Conservation (phyloP, 169 alveolate genomes). For the Hepatocystis sp. region DNA sequence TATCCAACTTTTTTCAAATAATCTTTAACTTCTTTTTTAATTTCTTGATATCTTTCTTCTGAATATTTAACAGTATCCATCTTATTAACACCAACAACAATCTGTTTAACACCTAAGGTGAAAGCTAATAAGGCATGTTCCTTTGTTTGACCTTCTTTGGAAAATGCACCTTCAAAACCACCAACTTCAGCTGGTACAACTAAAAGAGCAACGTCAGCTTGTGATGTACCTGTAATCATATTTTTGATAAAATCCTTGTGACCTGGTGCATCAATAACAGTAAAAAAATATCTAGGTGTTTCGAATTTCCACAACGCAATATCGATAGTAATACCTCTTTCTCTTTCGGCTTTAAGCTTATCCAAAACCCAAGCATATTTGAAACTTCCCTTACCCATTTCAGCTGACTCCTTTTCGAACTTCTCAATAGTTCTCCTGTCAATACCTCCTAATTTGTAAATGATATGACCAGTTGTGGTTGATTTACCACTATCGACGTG, state of each 20-base stretch:
- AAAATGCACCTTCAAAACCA: conserved; percentile 98
- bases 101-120: conserved; percentile 99
- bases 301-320: conserved; percentile 98
- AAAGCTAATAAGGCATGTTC: conserved; percentile 99
- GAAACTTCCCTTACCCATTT: conserved; percentile 96
- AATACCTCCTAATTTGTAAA: conserved; percentile 97
- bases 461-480: conserved; percentile 97
- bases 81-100: conserved; percentile 99
- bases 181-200: conserved; percentile 99
- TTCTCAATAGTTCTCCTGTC: conserved; percentile 96
- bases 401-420: conserved; percentile 96
- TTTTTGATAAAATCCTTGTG: conserved; percentile 99
- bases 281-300: conserved; percentile 96
- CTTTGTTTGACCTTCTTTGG: conserved; percentile 97
- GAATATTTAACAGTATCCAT: conserved; percentile 98
- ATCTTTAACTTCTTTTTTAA: conserved; percentile 95
- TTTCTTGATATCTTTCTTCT: conserved; percentile 97
- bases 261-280: conserved; percentile 99
- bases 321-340: conserved; percentile 99
- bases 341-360: conserved; percentile 98
- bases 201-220: conserved; percentile 98
- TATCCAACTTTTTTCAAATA: conserved; percentile 97
- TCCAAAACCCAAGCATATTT: conserved; percentile 99
- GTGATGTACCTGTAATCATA: conserved; percentile 99
- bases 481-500: conserved; percentile 99